A percentile compares a stretch with the other conserved stretches of the same genome.
Conservation (phyloP, 768 basidiomycete genomes). For the Termitomyces sp. region DNA sequence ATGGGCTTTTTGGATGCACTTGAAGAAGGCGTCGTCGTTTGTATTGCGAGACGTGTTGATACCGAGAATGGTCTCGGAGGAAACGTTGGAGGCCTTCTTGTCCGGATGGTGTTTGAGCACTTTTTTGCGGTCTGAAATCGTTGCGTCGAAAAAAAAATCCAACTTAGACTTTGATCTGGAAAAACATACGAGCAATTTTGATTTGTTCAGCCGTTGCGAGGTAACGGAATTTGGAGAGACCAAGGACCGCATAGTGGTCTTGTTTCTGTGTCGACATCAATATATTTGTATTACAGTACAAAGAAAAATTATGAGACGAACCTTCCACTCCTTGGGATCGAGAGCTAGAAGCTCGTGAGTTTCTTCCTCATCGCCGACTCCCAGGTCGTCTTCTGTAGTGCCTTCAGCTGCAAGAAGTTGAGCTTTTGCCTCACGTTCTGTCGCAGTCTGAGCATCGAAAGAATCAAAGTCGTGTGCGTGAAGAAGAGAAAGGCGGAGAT, state of each 20-base stretch:
- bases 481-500: slow-evolving; percentile 69
- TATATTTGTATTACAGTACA: not conserved
- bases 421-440: slow-evolving; percentile 31
- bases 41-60: slow-evolving; percentile 65
- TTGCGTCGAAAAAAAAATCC: not conserved
- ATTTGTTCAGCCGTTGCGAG: slow-evolving; percentile 88
- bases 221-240: slow-evolving; percentile 86
- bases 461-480: slow-evolving; percentile 79
- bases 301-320: slow-evolving; percentile 18
- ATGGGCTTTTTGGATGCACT: slow-evolving; percentile 98
- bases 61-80: slow-evolving; percentile 32
- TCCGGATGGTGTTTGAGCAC: slow-evolving; percentile 96
- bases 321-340: slow-evolving; percentile 99
- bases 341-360: slow-evolving; percentile 54
- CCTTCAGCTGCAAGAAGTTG: slow-evolving; percentile 45
- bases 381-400: slow-evolving; percentile 78
- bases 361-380: slow-evolving; percentile 90
- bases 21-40: slow-evolving; percentile 99
- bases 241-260: slow-evolving; percentile 97
- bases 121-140: slow-evolving; percentile 82
- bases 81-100: slow-evolving; percentile 62
- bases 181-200: slow-evolving; percentile 84
- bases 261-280: slow-evolving; percentile 63
- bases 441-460: slow-evolving; percentile 60
- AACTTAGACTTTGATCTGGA: not conserved